Evolutionary conservation across 257 asterid genomes (phyloP).

Genomic region (Rehmannia glutinosa): DNA sequence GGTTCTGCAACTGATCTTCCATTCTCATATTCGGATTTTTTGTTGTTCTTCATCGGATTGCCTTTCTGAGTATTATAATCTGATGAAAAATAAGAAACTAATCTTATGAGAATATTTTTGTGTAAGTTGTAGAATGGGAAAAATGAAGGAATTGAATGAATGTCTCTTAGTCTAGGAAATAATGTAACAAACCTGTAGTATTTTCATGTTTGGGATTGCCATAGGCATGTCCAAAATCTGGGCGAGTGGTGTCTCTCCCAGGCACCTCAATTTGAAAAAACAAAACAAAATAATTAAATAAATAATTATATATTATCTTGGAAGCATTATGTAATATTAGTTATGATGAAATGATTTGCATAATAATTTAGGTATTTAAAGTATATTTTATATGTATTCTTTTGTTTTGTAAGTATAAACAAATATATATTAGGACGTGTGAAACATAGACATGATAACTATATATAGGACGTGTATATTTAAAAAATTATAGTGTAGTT

Average conservation of each 20-base stretch:
- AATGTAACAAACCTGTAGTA: neutral
- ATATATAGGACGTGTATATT: too few species aligned
- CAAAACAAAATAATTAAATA: too few species aligned
- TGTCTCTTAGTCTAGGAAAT: too few species aligned
- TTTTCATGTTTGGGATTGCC: slow-evolving; percentile 1
- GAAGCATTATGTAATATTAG: too few species aligned
- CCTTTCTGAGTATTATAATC: neutral
- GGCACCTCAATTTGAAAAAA: neutral
- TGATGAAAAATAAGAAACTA: neutral
- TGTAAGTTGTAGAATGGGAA: neutral
- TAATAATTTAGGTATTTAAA: too few species aligned
- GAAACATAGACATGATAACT: neutral
- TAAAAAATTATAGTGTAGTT: too few species aligned
- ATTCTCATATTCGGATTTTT: slow-evolving; percentile 19
- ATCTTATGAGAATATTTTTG: neutral
- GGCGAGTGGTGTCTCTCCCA: neutral
- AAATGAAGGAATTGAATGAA: neutral
- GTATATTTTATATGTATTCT: too few species aligned
- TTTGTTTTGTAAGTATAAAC: too few species aligned
- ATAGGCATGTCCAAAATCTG: neutral
- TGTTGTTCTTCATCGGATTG: neutral
- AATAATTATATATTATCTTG: too few species aligned
- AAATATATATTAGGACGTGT: neutral
- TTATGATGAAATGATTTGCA: too few species aligned
- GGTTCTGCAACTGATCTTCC: slow-evolving; percentile 40